A percentile compares a stretch with the other conserved stretches of the same genome.
Conservation (phyloP, 2,329 filamentous ascomycete genomes). For the Pseudocercospora macadamiae region DNA sequence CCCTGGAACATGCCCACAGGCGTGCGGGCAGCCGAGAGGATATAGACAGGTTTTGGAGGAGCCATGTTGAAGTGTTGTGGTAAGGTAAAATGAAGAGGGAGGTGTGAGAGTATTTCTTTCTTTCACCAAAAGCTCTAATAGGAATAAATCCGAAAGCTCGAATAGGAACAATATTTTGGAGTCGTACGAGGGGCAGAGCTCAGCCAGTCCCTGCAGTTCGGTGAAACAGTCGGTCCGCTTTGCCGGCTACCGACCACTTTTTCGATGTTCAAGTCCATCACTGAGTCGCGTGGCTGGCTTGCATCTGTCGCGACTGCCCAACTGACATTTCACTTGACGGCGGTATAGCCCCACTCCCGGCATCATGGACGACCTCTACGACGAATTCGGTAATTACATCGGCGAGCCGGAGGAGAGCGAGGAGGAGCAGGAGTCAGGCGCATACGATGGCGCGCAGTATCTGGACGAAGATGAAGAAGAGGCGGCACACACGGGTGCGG, state of each 20-base stretch:
- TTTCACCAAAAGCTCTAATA: constrained; percentile 5
- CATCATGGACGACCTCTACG: constrained; percentile 92
- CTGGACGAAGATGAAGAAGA: constrained; percentile 64
- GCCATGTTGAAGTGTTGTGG: constrained; percentile 64
- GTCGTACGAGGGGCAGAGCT: neutral
- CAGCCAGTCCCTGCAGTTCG: neutral
- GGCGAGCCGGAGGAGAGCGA: constrained; percentile 90
- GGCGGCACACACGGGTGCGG: constrained; percentile 64
- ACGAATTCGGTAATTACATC: constrained; percentile 99
- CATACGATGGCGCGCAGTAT: constrained; percentile 78
- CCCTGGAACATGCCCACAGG: constrained; percentile 94
- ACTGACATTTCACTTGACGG: neutral
- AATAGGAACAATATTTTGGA: neutral
- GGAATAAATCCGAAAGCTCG: constrained; percentile 1
- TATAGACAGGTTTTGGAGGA: constrained; percentile 85
- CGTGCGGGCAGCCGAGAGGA: constrained; percentile 77
- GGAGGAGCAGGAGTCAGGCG: constrained; percentile 75
- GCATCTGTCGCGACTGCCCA: neutral
- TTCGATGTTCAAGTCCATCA: neutral
- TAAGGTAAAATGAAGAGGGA: constrained; percentile 9
- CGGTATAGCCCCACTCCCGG: constrained; percentile 17
- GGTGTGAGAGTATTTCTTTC: constrained; percentile 6
- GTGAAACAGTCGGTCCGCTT: neutral
- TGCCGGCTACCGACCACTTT: constrained; percentile 5
- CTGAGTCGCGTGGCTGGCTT: neutral